Base-by-base conservation (phyloP, 148 eudicot species). In the Chenopodium suecicum region DNA sequence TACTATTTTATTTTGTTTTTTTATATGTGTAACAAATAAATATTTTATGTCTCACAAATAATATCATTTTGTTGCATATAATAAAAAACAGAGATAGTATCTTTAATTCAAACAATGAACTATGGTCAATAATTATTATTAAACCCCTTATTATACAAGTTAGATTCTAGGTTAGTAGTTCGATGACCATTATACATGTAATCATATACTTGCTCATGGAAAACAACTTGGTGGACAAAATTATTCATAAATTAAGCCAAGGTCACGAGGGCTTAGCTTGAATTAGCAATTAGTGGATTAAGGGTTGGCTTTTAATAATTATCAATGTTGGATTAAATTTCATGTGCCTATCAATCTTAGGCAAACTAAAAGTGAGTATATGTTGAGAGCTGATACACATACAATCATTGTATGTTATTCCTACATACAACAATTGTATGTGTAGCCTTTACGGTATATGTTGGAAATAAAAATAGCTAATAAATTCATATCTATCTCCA, bases 201-300 rank as follows among this genome's bases (percentile, higher is more conserved):
- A 77, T 77, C 56, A 77, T 63, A 77, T 63, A 22, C 22, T 63
- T 37, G 58, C 22, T 77, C 31, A 64, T 48, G 60, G 76, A 47
- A 47, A 73, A 73, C 76, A 4, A 73, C 58, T 48, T 47, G 20
- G 48, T 4, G 20, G 60, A 77, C 20, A 78, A 65, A 27, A 29
- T 48, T 50, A 20, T 7, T 48, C 64, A 68, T 79, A 10, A 50
- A 67, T 65, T 25, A 68, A 79, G 65, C 63, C n/a, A 74, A 50
- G 9, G 48, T 79, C 80, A 66, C 73, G 46, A 66, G 63, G 80
- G 80, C 23, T 78, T 66, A 73, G 80, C 23, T 78, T 66, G 60
- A 78, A 48, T 25, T 50, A 50, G 41, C 46, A 29, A 69, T 44
- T 52, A 41, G 77, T 74, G 63, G 77, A 52, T 14, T 50, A 27